phyloP scores from a whole-genome alignment of 257 asterid genomes.

The Solanum paucissectum region DNA sequence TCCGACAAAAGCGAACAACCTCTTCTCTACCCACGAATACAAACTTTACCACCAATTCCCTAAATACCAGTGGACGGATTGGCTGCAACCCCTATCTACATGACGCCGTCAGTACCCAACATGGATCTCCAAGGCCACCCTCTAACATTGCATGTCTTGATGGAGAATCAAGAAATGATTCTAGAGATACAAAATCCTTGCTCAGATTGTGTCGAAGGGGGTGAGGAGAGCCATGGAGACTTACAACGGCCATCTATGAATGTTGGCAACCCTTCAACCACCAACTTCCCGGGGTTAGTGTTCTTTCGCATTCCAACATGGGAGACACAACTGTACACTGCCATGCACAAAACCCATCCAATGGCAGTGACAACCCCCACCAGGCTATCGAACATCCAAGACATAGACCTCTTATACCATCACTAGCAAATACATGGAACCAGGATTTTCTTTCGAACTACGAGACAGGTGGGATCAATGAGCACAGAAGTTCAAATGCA shows the following conservation, averaged over 20 bases:
- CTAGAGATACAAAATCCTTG: neutral
- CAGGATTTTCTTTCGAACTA: neutral
- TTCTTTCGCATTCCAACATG: neutral
- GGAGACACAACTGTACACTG: neutral
- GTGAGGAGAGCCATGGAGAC: neutral
- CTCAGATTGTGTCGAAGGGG: neutral
- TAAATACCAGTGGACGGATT: neutral
- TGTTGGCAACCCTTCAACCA: neutral
- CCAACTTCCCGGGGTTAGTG: neutral
- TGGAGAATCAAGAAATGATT: neutral
- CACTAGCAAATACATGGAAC: neutral
- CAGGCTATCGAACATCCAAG: neutral
- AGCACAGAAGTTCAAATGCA: neutral
- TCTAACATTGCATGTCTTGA: neutral
- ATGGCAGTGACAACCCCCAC: neutral
- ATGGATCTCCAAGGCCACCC: neutral
- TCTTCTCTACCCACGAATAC: neutral
- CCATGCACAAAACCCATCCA: neutral
- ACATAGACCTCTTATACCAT: neutral
- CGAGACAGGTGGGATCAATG: neutral
- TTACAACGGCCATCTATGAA: neutral
- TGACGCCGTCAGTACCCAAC: neutral
- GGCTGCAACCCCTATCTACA: neutral
- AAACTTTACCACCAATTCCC: neutral
- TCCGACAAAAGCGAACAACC: neutral